phyloP scores from a whole-genome alignment of 345 rosid genomes.

The Boechera stricta region DNA sequence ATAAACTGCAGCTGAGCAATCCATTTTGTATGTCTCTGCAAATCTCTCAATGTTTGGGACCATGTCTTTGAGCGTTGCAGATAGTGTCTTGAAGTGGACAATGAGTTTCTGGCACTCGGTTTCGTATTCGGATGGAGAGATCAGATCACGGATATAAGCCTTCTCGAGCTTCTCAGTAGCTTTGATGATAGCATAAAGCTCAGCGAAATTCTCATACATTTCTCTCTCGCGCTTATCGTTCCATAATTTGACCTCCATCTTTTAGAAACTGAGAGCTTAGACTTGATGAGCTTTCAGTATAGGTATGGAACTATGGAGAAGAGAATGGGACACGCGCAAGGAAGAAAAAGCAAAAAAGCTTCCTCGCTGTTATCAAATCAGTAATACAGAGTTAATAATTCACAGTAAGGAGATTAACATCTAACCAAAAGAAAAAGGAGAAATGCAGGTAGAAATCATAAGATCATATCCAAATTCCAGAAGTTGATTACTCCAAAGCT shows the following conservation, averaged over 20 bases:
- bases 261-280: conserved; percentile 5
- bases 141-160: conserved; percentile 82
- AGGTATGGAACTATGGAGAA: conserved; percentile 66
- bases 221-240: conserved; percentile 97
- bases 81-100: conserved; percentile 86
- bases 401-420: conserved; percentile 4
- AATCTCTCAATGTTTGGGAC: conserved; percentile 87
- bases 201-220: conserved; percentile 94
- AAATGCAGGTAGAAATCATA: conserved; percentile 5
- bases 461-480: conserved; percentile 7
- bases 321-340: conserved; percentile 98
- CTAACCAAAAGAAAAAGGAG: neutral
- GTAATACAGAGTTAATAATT: conserved; percentile 14
- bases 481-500: neutral
- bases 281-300: conserved; percentile 3
- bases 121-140: conserved; percentile 80
- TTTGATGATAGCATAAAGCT: conserved; percentile 92
- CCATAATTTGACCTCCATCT: conserved; percentile 97
- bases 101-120: conserved; percentile 88
- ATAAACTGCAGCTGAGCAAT: conserved; percentile 90
- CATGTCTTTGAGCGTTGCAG: conserved; percentile 74
- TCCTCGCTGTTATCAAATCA: conserved; percentile 49
- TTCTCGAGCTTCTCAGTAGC: conserved; percentile 98
- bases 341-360: conserved; percentile 31
- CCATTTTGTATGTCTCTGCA: conserved; percentile 94